Evolutionary conservation across 345 rosid species (phyloP), one percentile per base, ranked within the genome.

Genomic region (Cardiospermum halicacabum): DNA sequence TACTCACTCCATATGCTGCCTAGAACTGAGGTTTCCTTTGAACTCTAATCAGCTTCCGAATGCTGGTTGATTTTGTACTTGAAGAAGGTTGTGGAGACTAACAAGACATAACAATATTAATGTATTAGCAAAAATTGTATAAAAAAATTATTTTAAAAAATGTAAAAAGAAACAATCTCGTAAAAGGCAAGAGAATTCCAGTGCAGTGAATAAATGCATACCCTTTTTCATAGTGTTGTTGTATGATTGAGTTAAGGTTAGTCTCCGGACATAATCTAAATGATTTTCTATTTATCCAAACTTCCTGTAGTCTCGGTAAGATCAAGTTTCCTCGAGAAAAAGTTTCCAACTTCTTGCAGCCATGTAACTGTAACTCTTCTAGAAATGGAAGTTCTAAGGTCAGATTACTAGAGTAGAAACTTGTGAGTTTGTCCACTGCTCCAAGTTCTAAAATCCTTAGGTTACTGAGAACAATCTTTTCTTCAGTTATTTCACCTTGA

Each of bases 291-390:
- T 30, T 13, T 15, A n/a, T 4, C 3, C 32, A 1, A 4, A 31
- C n/a, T 31, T 3, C 18, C 40, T 6, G 11, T 18, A 56, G 10
- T 9, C 9, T 56, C 9, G 15, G 42, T 24, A 21, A 7, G 31
- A 0, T 49, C 7, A 7, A 18, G 6, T 0, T 22, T 12, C 28
- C 45, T 31, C 7, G 1, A 31, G 47, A 7, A 18, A 62, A 62
- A 49, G 11, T 31, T 7, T 19, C 12, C 56, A 62, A 3, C 2
- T 48, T 19, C 31, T 27, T 19, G 27, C 66, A 48, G 0, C 13
- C 3, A 6, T 0, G 12, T 31, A 62, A 27, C 0, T 0, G 0
- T 1, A 48, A 0, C 0, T 3, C 12, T 22, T 48, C 1, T 12
- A 49, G 6, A 62, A 45, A 61, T n/a, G 65, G 39, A 12, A 61